These are phyloP conservation scores for Claviceps humidiphila DNA, from an alignment of 2,329 filamentous ascomycete genomes.

Conservation along the genomic window DNA sequence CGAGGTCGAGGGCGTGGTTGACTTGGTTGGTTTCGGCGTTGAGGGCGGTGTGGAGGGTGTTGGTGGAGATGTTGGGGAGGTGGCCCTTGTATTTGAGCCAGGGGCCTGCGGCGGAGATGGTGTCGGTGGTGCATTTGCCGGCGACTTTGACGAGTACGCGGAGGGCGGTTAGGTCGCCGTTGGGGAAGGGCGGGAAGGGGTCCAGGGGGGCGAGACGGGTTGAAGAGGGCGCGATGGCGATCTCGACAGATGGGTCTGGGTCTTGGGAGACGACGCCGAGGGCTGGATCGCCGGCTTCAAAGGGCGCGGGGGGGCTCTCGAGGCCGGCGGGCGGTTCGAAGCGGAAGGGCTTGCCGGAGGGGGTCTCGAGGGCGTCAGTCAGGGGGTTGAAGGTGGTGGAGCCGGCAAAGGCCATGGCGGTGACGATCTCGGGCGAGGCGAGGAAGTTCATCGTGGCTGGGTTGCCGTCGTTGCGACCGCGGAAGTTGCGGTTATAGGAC, in stretches of 20 bases:
- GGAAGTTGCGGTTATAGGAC: conserved; percentile 98
- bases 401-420: conserved; percentile 87
- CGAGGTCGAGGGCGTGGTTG: conserved; percentile 79
- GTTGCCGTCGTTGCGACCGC: conserved; percentile 93
- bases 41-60: conserved; percentile 90
- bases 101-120: conserved; percentile 89
- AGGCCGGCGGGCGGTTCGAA: conserved; percentile 69
- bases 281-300: conserved; percentile 62
- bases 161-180: conserved; percentile 59
- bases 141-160: conserved; percentile 91
- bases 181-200: conserved; percentile 76
- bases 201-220: conserved; percentile 82
- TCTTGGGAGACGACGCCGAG: conserved; percentile 61
- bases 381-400: conserved; percentile 92
- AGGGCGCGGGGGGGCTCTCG: conserved; percentile 48
- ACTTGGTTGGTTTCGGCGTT: conserved; percentile 89
- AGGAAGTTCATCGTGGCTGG: conserved; percentile 97
- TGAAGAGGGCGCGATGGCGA: conserved; percentile 77
- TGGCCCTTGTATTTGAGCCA: conserved; percentile 99
- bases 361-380: conserved; percentile 69
- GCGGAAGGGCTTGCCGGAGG: conserved; percentile 68
- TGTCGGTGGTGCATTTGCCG: conserved; percentile 97
- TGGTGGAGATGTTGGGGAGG: conserved; percentile 91
- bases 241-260: conserved; percentile 55
- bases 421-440: conserved; percentile 91